These are phyloP conservation scores for Diaporthe australafricana DNA, from an alignment of 2,329 filamentous ascomycete genomes.

Conservation along the genomic window DNA sequence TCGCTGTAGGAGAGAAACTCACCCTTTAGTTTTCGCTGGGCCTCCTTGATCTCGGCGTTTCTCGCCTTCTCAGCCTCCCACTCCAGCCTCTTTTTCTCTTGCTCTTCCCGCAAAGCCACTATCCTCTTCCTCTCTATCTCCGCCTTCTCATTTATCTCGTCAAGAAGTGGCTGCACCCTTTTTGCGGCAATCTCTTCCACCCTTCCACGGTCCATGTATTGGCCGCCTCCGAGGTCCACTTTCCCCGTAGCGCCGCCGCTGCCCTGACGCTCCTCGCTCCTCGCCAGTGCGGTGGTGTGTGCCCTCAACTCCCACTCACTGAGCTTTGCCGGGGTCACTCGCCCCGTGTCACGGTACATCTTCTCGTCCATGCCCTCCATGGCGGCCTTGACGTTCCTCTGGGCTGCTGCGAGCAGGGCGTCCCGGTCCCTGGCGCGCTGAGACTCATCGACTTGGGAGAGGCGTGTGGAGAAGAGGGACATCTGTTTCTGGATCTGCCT, in stretches of 20 bases:
- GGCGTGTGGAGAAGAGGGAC: conserved; percentile 77
- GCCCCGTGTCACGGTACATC: conserved; percentile 81
- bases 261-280: conserved; percentile 67
- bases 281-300: conserved; percentile 73
- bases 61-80: conserved; percentile 66
- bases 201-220: conserved; percentile 80
- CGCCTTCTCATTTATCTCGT: conserved; percentile 85
- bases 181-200: conserved; percentile 83
- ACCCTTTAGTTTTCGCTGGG: conserved; percentile 55
- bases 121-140: conserved; percentile 77
- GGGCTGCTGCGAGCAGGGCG: conserved; percentile 80
- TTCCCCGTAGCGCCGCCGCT: conserved; percentile 62
- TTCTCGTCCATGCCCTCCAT: conserved; percentile 86
- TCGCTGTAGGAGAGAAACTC: conserved; percentile 40
- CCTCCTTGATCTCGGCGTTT: conserved; percentile 46
- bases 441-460: conserved; percentile 76
- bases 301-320: conserved; percentile 86
- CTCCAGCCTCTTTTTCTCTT: conserved; percentile 73
- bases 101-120: conserved; percentile 70
- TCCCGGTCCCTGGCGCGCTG: conserved; percentile 83
- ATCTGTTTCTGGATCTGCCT: conserved; percentile 82
- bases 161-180: conserved; percentile 83
- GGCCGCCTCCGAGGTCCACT: conserved; percentile 82
- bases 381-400: conserved; percentile 84
- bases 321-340: conserved; percentile 74